A percentile compares a stretch with the other conserved stretches of the same genome.
Evolutionary conservation across 1,284 basidiomycete genomes (phyloP).

Genomic region (Malassezia equina): DNA sequence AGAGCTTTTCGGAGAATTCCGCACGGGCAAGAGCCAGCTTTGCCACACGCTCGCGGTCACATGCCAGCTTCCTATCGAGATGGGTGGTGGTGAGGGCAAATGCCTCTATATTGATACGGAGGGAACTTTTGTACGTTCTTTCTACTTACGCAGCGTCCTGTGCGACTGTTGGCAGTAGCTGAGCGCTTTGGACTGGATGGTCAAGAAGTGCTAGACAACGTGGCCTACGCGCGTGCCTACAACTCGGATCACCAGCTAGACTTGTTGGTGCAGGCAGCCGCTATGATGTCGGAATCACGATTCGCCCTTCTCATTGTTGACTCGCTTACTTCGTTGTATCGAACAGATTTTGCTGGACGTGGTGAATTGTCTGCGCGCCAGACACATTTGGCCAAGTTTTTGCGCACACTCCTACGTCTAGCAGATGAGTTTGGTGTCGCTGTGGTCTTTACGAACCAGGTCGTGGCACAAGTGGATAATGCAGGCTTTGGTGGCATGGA

Average conservation of each 20-base stretch:
- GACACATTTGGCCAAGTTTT: constrained; percentile 91
- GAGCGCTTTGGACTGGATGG: constrained; percentile 91
- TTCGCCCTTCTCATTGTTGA: constrained; percentile 95
- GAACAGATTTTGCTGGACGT: constrained; percentile 89
- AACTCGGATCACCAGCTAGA: constrained; percentile 96
- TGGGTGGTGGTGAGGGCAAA: constrained; percentile 99
- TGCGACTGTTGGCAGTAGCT: constrained; percentile 83
- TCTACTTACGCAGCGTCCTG: constrained; percentile 57
- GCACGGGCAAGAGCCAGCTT: constrained; percentile 95
- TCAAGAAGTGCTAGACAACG: constrained; percentile 94
- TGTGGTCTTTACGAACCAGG: constrained; percentile 95
- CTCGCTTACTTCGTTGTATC: constrained; percentile 88
- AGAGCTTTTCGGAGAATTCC: constrained; percentile 95
- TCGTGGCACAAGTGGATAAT: constrained; percentile 92
- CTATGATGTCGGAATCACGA: constrained; percentile 59
- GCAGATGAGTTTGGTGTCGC: constrained; percentile 98
- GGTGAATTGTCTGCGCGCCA: constrained; percentile 92
- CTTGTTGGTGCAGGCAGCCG: constrained; percentile 79
- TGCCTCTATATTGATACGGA: constrained; percentile 98
- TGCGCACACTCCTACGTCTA: constrained; percentile 79
- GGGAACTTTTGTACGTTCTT: constrained; percentile 64
- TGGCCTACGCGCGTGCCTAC: constrained; percentile 95
- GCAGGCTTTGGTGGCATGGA: constrained; percentile 61
- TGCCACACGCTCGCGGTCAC: constrained; percentile 97
- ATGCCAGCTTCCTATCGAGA: constrained; percentile 88